Evolutionary conservation across 2,329 filamentous ascomycete species (phyloP).

Genomic region (Magnaporthiopsis poae): DNA sequence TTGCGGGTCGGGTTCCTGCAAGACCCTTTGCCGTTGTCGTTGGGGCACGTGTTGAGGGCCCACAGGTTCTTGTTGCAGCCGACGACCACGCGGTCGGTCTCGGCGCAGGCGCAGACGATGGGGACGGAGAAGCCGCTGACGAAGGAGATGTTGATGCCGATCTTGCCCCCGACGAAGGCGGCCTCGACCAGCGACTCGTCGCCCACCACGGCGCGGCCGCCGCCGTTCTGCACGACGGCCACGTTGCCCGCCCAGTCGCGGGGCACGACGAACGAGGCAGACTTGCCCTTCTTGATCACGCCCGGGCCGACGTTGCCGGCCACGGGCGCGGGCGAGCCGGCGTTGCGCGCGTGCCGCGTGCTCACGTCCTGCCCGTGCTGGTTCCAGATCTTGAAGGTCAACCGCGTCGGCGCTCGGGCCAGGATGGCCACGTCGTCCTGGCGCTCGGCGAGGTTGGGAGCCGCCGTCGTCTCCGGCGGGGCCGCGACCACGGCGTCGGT

Average conservation of each 20-base stretch:
- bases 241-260: background rate
- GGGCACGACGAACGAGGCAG: background rate
- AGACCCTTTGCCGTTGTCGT: background rate
- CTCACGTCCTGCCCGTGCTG: background rate
- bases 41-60: background rate
- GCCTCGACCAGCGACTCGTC: background rate
- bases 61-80: constrained; percentile 6
- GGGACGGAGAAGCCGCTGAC: constrained; percentile 1
- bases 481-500: background rate
- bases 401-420: background rate
- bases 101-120: background rate
- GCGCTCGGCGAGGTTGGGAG: background rate
- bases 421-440: background rate
- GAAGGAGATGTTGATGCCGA: constrained; percentile 1
- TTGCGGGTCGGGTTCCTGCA: constrained; percentile 3
- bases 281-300: background rate
- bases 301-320: background rate
- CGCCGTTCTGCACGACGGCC: background rate
- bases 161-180: background rate
- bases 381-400: constrained; percentile 1
- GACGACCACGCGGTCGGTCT: background rate
- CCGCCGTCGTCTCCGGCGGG: background rate
- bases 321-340: background rate
- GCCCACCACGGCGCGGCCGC: background rate
- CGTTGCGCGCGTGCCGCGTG: background rate